Conservation (phyloP, 164 flowering plant species). For the Liriodendron chinense region DNA sequence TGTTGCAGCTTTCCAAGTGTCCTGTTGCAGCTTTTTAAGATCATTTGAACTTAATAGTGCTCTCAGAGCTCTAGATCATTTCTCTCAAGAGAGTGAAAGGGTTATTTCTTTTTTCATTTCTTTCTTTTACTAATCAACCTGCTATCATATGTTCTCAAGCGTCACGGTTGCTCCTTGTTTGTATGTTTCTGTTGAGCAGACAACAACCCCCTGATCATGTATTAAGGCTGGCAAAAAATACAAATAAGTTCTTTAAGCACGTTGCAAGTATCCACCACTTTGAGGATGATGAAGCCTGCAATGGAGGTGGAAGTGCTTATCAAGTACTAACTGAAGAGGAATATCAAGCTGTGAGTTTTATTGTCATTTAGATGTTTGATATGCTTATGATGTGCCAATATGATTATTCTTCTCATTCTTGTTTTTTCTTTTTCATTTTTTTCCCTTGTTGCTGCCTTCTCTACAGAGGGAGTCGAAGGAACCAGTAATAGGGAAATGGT, state of each 20-base stretch:
- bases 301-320: slow-evolving; percentile 52
- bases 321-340: slow-evolving; percentile 74
- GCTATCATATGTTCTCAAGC: background rate
- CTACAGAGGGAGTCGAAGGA: slow-evolving; percentile 81
- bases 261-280: slow-evolving; percentile 51
- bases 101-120: background rate
- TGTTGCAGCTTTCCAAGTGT: too few species aligned
- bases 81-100: too few species aligned
- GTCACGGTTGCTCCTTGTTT: background rate
- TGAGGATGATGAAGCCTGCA: slow-evolving; percentile 44
- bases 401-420: background rate
- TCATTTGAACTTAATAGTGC: too few species aligned
- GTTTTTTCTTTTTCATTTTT: background rate
- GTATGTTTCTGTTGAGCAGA: slow-evolving; percentile 34
- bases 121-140: background rate
- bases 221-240: slow-evolving; percentile 76
- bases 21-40: too few species aligned
- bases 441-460: slow-evolving; percentile 8
- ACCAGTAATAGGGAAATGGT: slow-evolving; percentile 85
- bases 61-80: too few species aligned
- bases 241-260: slow-evolving; percentile 82
- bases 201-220: slow-evolving; percentile 95
- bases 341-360: slow-evolving; percentile 82
- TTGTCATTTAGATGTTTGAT: background rate
- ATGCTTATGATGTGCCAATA: background rate